Evolutionary conservation across 208 protist species (phyloP).

Genomic region (Trypanosoma theileri): DNA sequence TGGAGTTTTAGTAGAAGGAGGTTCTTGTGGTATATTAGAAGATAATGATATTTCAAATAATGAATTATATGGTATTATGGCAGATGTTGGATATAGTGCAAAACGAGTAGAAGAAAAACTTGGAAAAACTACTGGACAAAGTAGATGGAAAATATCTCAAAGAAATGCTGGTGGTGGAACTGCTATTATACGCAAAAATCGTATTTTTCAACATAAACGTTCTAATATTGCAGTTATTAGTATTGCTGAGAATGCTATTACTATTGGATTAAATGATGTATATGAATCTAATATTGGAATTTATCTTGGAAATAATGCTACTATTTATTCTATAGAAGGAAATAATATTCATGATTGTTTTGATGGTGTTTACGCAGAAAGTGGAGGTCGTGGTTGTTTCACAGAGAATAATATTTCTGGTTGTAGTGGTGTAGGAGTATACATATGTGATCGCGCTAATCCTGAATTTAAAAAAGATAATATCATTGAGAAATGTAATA

Average conservation of each 20-base stretch:
- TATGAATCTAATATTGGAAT: slow-evolving; percentile 66
- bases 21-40: slow-evolving; percentile 46
- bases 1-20: slow-evolving; percentile 67
- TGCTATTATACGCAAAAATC: slow-evolving; percentile 43
- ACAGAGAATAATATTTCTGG: slow-evolving; percentile 60
- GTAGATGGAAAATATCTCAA: not conserved
- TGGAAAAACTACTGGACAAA: not conserved
- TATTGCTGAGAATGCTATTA: slow-evolving; percentile 27
- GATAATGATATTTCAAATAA: slow-evolving; percentile 78
- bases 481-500: slow-evolving; percentile 57
- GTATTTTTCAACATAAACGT: slow-evolving; percentile 52
- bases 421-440: slow-evolving; percentile 66
- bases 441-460: slow-evolving; percentile 50
- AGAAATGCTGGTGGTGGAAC: slow-evolving; percentile 1
- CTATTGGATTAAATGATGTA: slow-evolving; percentile 55
- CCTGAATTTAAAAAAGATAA: slow-evolving; percentile 57
- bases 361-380: slow-evolving; percentile 65
- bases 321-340: slow-evolving; percentile 31
- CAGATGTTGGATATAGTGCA: slow-evolving; percentile 48
- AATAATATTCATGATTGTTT: slow-evolving; percentile 73
- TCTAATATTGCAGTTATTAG: slow-evolving; percentile 62
- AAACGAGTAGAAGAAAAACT: slow-evolving; percentile 37
- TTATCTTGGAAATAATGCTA: slow-evolving; percentile 54
- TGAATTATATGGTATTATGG: slow-evolving; percentile 62
- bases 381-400: slow-evolving; percentile 53